These are phyloP conservation scores for Backusella morwellensis DNA, from an alignment of 192 early-diverging fungal genomes.

Conservation along the genomic window DNA sequence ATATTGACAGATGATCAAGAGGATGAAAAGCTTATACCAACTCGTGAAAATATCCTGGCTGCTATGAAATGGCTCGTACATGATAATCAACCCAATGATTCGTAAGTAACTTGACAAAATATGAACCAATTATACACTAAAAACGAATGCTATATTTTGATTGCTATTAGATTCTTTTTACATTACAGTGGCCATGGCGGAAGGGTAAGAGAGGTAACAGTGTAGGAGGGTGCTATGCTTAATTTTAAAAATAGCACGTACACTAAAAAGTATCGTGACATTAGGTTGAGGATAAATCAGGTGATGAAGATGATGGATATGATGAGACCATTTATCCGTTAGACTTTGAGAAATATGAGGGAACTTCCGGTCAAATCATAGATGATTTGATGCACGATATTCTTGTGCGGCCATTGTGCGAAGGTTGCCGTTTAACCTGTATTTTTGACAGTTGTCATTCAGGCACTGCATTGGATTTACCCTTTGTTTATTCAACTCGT, in stretches of 20 bases:
- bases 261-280: not conserved
- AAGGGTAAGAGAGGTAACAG: conserved; percentile 33
- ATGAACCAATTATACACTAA: not conserved
- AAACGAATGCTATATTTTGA: not conserved
- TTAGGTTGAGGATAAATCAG: conserved; percentile 40
- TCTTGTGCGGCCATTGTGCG: conserved; percentile 65
- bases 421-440: conserved; percentile 71
- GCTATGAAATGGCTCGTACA: conserved; percentile 77
- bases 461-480: conserved; percentile 78
- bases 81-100: conserved; percentile 73
- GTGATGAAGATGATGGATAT: conserved; percentile 78
- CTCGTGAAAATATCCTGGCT: conserved; percentile 67
- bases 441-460: conserved; percentile 89
- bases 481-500: conserved; percentile 73
- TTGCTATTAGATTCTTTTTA: conserved; percentile 62
- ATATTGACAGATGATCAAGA: conserved; percentile 77
- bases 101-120: conserved; percentile 33
- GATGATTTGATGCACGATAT: conserved; percentile 78
- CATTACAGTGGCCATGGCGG: conserved; percentile 82
- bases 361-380: conserved; percentile 58
- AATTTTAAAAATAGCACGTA: not conserved
- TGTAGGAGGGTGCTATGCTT: not conserved
- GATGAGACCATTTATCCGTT: conserved; percentile 81
- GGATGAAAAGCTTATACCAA: conserved; percentile 63
- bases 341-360: conserved; percentile 48